These are phyloP conservation scores for Phalaenopsis hybrid DNA, from an alignment of 116 monocot species.

Conservation along the genomic window DNA sequence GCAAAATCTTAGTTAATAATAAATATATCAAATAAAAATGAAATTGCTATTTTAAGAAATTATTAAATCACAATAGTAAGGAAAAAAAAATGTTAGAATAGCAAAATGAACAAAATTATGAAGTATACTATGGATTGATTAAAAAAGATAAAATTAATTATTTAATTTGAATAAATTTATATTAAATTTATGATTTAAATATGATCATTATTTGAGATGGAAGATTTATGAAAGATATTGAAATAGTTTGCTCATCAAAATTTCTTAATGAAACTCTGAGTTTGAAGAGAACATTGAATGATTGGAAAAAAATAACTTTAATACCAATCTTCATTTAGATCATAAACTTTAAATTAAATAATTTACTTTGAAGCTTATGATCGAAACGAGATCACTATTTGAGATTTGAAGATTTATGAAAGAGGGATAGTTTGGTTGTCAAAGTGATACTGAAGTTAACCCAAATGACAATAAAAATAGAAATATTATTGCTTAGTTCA, in stretches of 20 bases:
- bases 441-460: no score
- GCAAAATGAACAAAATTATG: background rate
- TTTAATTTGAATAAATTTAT: background rate
- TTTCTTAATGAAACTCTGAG: no score
- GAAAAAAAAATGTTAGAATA: background rate
- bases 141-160: background rate
- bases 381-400: background rate
- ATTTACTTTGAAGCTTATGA: no score
- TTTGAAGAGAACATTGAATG: no score
- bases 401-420: background rate
- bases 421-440: background rate
- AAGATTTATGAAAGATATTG: background rate
- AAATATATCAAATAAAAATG: background rate
- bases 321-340: no score
- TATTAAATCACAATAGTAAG: background rate
- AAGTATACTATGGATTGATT: background rate
- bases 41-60: background rate
- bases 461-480: no score
- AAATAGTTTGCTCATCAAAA: background rate
- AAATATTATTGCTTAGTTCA: no score
- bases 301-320: no score
- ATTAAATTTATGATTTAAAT: background rate
- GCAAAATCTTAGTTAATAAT: background rate
- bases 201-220: background rate
- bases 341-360: no score